These are phyloP conservation scores for Plantago coronopus DNA, from an alignment of 305 asterid species.

Conservation along the genomic window DNA sequence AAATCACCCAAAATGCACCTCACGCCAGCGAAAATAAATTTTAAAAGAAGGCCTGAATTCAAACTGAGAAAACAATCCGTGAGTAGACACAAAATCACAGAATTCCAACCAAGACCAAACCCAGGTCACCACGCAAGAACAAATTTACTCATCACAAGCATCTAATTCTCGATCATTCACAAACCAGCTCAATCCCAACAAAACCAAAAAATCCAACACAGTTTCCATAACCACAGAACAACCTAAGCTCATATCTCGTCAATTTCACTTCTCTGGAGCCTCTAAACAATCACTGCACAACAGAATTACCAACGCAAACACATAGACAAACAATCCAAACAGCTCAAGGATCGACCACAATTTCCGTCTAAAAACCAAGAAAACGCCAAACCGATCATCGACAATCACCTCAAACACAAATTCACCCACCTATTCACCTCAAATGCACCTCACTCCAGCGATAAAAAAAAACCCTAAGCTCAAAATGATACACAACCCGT, in stretches of 20 bases:
- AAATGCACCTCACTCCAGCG: not conserved
- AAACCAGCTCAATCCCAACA: too few species aligned
- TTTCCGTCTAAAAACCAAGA: not conserved
- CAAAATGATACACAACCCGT: not conserved
- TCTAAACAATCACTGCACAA: too few species aligned
- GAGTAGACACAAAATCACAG: too few species aligned
- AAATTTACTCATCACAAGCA: not conserved
- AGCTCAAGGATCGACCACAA: not conserved
- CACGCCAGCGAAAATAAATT: too few species aligned
- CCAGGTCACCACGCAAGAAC: not conserved
- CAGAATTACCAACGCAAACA: not conserved
- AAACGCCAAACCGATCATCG: not conserved
- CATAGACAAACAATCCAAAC: not conserved
- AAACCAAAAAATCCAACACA: too few species aligned
- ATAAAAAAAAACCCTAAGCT: slow-evolving; percentile 3
- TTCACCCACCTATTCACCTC: not conserved
- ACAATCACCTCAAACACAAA: not conserved
- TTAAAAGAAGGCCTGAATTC: too few species aligned
- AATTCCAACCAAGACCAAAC: not conserved
- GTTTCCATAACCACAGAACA: too few species aligned
- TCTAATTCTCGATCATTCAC: too few species aligned
- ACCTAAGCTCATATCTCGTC: too few species aligned
- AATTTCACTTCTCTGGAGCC: too few species aligned
- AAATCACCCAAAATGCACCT: too few species aligned
- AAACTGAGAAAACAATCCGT: too few species aligned